Conservation (phyloP, 768 basidiomycete genomes). For the Calocybe gangraenosa region DNA sequence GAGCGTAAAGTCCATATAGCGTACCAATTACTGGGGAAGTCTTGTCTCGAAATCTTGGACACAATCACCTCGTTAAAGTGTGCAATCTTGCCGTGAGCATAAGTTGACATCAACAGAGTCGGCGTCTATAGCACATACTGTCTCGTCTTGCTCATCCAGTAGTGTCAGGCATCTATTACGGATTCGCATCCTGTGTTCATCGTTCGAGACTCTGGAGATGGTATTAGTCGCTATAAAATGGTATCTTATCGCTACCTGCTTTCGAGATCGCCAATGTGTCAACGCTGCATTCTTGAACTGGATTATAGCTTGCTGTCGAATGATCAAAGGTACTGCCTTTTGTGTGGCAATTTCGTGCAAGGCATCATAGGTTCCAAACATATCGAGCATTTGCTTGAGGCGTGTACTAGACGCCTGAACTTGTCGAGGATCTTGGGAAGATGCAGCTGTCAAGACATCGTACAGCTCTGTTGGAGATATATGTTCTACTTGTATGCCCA, state of each 20-base stretch:
- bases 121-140: conserved; percentile 35
- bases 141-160: conserved; percentile 74
- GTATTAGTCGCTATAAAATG: conserved; percentile 4
- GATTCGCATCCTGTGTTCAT: conserved; percentile 64
- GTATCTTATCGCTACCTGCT: conserved; percentile 36
- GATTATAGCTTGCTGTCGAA: conserved; percentile 80
- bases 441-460: conserved; percentile 61
- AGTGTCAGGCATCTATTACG: conserved; percentile 61
- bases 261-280: conserved; percentile 74
- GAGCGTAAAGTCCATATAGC: conserved; percentile 9
- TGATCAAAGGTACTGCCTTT: conserved; percentile 50
- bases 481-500: conserved; percentile 33
- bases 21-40: conserved; percentile 74
- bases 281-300: conserved; percentile 84
- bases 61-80: conserved; percentile 74
- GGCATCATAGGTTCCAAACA: conserved; percentile 66
- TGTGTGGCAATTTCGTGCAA: conserved; percentile 72
- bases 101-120: not conserved
- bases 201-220: conserved; percentile 53
- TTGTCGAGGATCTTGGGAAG: conserved; percentile 65
- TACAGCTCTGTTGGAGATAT: conserved; percentile 64
- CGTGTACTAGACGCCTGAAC: conserved; percentile 49
- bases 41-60: conserved; percentile 71
- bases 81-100: conserved; percentile 53
- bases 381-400: conserved; percentile 63